Evolutionary conservation across 805 yeast species (phyloP).

Genomic region (Jamesozyma jinghongensis): DNA sequence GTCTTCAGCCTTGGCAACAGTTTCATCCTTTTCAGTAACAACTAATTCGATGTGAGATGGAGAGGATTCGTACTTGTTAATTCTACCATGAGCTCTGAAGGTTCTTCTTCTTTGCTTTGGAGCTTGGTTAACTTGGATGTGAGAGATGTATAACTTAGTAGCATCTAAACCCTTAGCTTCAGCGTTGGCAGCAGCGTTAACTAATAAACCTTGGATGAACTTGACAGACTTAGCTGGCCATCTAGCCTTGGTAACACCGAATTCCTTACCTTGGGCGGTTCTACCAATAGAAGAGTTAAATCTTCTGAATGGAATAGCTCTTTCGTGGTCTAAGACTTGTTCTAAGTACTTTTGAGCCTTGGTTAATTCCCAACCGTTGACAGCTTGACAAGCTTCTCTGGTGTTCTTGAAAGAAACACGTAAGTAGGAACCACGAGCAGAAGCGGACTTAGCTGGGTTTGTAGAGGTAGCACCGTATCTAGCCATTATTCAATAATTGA

Average conservation of each 20-base stretch:
- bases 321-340: conserved; percentile 94
- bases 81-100: conserved; percentile 99
- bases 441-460: conserved; percentile 98
- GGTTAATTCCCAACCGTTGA: conserved; percentile 95
- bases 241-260: conserved; percentile 99
- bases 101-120: conserved; percentile 99
- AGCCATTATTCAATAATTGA: conserved; percentile 51
- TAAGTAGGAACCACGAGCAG: conserved; percentile 98
- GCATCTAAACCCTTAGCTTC: conserved; percentile 98
- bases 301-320: conserved; percentile 99
- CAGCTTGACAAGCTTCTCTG: conserved; percentile 98
- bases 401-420: conserved; percentile 99
- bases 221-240: conserved; percentile 99
- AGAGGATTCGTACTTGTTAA: conserved; percentile 96
- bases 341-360: conserved; percentile 93
- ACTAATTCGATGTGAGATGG: conserved; percentile 99
- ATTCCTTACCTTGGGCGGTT: conserved; percentile 99
- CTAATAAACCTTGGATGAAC: conserved; percentile 87
- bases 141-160: conserved; percentile 87
- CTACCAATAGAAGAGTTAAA: conserved; percentile 94
- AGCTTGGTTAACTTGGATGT: conserved; percentile 99
- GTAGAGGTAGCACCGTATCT: conserved; percentile 99
- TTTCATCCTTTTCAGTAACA: conserved; percentile 91
- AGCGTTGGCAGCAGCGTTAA: conserved; percentile 98
- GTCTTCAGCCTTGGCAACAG: conserved; percentile 84